Base-by-base conservation (phyloP, 306 rosid species). In the Hippophae rhamnoides region DNA sequence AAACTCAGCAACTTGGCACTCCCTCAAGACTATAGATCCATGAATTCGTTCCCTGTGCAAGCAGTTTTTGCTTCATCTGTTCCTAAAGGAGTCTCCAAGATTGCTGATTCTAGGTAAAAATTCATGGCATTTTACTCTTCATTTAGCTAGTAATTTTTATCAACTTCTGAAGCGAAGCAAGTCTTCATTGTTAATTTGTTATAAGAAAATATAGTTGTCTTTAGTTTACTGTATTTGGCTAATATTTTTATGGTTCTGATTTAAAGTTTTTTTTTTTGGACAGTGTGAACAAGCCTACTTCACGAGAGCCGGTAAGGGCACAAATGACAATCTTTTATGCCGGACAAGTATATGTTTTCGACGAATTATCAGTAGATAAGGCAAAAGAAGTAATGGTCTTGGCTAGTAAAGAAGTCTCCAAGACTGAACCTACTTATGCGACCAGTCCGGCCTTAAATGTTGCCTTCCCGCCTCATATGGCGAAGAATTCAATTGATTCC, bases 251-350 rank as follows among this genome's bases (percentile, higher is more conserved):
- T 12, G 12, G 10, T 47, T 7, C 12, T 43, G 25, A 0, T 18
- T 45, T 9, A 23, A 7, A 54, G 8, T 58, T 44, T 13, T 13
- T n/a, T 27, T 74, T 48, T 13, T 75, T 43, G 47, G 1, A 1
- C 81, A 89, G 90, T 64, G 72, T 13, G 38, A 52, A 62, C 38
- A 78, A 77, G 65, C 56, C 61, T 7, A 54, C 41, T 23, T 26
- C 62, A 6, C 72, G 52, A 52, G 85, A 64, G 65, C 45, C 80
- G 4, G 79, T 73, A 52, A 27, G 64, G 43, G 64, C 89, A 45
- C 95, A 76, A 6, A 65, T 92, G 83, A 92, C 96, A 1, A 83
- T 92, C 66, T 87, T 87, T 55, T 92, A 92, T 41, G 79, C 1
- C 12, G 98, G 96, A 5, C 80, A 80, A 80, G 93, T 92, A 2